These are phyloP conservation scores for Magnolia officinalis DNA, from an alignment of 164 flowering plant species.

Conservation along the genomic window DNA sequence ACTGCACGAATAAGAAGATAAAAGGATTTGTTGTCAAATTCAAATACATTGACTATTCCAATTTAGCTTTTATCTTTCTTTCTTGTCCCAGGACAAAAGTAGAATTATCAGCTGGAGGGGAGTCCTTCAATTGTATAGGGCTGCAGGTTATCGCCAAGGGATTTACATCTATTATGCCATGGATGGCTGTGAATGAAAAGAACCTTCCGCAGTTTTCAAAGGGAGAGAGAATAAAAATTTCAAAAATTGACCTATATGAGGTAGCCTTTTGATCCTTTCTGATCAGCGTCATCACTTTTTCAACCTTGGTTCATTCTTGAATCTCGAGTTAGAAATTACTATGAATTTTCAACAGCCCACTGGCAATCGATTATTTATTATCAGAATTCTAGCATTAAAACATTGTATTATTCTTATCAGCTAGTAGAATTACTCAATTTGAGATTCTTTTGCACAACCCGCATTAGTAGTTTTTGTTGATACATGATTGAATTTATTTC, in stretches of 20 bases:
- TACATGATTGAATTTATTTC: background rate
- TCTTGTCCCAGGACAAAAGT: constrained; percentile 57
- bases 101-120: constrained; percentile 73
- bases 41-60: background rate
- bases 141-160: constrained; percentile 54
- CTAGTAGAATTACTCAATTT: background rate
- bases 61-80: background rate
- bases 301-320: too few relatives aligned
- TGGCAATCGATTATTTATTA: background rate
- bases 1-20: too few relatives aligned
- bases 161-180: constrained; percentile 89
- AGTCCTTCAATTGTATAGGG: constrained; percentile 65
- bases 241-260: constrained; percentile 76
- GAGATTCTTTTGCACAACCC: background rate
- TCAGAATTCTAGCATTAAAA: background rate
- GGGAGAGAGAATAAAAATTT: constrained; percentile 67
- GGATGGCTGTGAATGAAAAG: constrained; percentile 83
- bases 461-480: background rate
- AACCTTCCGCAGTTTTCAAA: constrained; percentile 63
- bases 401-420: background rate
- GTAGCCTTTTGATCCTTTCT: constrained; percentile 29
- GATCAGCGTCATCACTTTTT: background rate
- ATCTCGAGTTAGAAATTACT: too few relatives aligned
- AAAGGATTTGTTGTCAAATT: too few relatives aligned
- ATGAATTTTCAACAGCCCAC: background rate